phyloP scores from a whole-genome alignment of 805 yeast genomes.

The Ogataea salicorniae region DNA sequence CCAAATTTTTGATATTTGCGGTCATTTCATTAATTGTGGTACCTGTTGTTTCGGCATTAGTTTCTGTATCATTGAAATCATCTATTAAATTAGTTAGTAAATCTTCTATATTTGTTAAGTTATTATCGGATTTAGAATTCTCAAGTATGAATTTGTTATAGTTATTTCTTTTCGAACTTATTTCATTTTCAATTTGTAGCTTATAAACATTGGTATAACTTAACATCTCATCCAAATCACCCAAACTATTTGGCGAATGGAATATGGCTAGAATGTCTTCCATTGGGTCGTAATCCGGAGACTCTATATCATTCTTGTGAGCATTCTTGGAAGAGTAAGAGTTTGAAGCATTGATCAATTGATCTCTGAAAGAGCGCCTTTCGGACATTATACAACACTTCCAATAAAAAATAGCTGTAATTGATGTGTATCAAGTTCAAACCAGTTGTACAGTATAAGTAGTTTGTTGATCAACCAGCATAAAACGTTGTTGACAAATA shows the following conservation, averaged over 20 bases:
- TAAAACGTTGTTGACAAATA: too few species aligned
- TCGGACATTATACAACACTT: background rate
- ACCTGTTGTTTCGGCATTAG: slow-evolving; percentile 52
- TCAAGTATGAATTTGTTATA: slow-evolving; percentile 27
- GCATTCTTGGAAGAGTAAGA: background rate
- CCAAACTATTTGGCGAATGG: slow-evolving; percentile 43
- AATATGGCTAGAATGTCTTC: slow-evolving; percentile 49
- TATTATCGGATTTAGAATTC: slow-evolving; percentile 16
- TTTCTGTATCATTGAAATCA: slow-evolving; percentile 43
- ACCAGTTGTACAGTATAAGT: too few species aligned
- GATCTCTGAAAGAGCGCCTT: slow-evolving; percentile 19
- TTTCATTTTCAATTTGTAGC: slow-evolving; percentile 40
- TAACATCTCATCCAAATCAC: slow-evolving; percentile 46
- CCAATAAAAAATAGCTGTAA: too few species aligned
- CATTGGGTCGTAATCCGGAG: slow-evolving; percentile 46
- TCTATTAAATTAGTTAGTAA: slow-evolving; percentile 38
- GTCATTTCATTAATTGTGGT: slow-evolving; percentile 65
- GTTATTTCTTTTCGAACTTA: slow-evolving; percentile 33
- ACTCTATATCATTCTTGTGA: slow-evolving; percentile 23
- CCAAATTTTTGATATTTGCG: slow-evolving; percentile 68
- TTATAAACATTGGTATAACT: slow-evolving; percentile 48
- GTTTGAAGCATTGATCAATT: slow-evolving; percentile 20
- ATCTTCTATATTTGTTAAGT: slow-evolving; percentile 22
- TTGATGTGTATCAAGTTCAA: too few species aligned
- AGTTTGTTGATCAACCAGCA: too few species aligned